Evolutionary conservation across 2,329 filamentous ascomycete species (phyloP).

Genomic region (Trichophyton simii): DNA sequence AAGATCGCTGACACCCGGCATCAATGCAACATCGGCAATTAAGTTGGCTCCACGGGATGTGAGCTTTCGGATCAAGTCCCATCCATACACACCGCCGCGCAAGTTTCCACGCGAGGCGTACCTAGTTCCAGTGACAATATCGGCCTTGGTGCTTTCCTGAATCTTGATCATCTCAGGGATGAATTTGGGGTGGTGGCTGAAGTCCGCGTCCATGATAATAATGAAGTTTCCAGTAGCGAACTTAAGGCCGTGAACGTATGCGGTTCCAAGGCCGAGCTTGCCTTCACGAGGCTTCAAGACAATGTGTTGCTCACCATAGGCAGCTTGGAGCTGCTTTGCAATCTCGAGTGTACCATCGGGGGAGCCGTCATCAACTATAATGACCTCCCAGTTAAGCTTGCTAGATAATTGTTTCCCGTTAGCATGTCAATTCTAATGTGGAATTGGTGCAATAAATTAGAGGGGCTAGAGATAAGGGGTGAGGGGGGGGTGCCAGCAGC

Average conservation of each 20-base stretch:
- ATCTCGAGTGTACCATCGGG: slow-evolving; percentile 90
- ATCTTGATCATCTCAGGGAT: slow-evolving; percentile 83
- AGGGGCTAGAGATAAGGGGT: neutral
- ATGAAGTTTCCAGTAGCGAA: slow-evolving; percentile 87
- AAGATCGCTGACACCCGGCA: slow-evolving; percentile 87
- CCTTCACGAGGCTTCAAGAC: slow-evolving; percentile 77
- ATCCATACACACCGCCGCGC: slow-evolving; percentile 75
- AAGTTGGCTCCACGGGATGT: slow-evolving; percentile 70
- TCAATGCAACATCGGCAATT: slow-evolving; percentile 86
- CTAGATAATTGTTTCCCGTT: slow-evolving; percentile 35
- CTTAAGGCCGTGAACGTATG: slow-evolving; percentile 88
- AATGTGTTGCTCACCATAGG: slow-evolving; percentile 64
- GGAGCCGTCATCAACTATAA: slow-evolving; percentile 96
- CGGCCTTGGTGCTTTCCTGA: slow-evolving; percentile 67
- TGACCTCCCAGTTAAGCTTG: slow-evolving; percentile 89
- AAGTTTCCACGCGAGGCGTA: slow-evolving; percentile 61
- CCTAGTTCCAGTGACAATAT: slow-evolving; percentile 92
- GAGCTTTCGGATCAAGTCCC: slow-evolving; percentile 80
- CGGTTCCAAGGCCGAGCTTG: slow-evolving; percentile 93
- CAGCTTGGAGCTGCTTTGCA: slow-evolving; percentile 77
- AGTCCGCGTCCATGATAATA: slow-evolving; percentile 99
- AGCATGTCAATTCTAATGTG: neutral
- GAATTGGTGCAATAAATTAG: neutral
- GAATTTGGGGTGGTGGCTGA: slow-evolving; percentile 98
- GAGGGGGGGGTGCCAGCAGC: neutral